Percentiles rank a stretch among this genome's conserved stretches.
These are phyloP conservation scores for Aspergillus nomiae DNA, from an alignment of 2,329 filamentous ascomycete genomes.

Conservation along the genomic window DNA sequence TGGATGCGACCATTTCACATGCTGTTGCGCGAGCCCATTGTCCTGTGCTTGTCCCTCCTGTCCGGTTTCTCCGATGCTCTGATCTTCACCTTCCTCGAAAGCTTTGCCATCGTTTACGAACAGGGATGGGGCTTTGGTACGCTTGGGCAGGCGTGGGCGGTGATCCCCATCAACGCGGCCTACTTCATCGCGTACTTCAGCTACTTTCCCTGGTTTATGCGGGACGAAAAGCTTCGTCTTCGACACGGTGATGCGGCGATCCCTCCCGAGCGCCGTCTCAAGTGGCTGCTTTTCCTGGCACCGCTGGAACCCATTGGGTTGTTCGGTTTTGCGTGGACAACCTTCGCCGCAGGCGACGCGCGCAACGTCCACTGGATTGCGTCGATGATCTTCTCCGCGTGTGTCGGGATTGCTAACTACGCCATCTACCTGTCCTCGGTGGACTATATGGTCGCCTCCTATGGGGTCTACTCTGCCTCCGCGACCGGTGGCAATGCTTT, in stretches of 20 bases:
- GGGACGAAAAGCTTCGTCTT: slow-evolving; percentile 39
- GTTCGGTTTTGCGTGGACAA: slow-evolving; percentile 69
- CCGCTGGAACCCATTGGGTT: slow-evolving; percentile 66
- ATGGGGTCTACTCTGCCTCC: slow-evolving; percentile 71
- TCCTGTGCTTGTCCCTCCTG: slow-evolving; percentile 67
- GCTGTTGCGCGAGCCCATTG: slow-evolving; percentile 73
- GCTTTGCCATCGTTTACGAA: slow-evolving; percentile 57
- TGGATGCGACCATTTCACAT: slow-evolving; percentile 69
- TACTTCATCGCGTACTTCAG: slow-evolving; percentile 63
- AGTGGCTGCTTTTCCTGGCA: slow-evolving; percentile 64
- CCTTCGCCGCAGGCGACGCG: slow-evolving; percentile 54
- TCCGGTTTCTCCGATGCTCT: slow-evolving; percentile 72
- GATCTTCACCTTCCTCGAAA: slow-evolving; percentile 66
- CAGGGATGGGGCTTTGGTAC: slow-evolving; percentile 62
- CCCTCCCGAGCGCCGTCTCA: slow-evolving; percentile 66
- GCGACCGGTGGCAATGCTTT: slow-evolving; percentile 76
- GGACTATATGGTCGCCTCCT: slow-evolving; percentile 74
- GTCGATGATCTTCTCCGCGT: slow-evolving; percentile 64
- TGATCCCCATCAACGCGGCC: slow-evolving; percentile 67
- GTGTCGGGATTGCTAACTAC: slow-evolving; percentile 73
- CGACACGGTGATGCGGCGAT: slow-evolving; percentile 51
- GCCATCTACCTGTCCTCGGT: slow-evolving; percentile 73
- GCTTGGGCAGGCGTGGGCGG: slow-evolving; percentile 60
- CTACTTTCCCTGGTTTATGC: slow-evolving; percentile 56
- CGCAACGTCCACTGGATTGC: slow-evolving; percentile 67